phyloP scores from a whole-genome alignment of 352 stramenopile species.

The Phytophthora cactorum region DNA sequence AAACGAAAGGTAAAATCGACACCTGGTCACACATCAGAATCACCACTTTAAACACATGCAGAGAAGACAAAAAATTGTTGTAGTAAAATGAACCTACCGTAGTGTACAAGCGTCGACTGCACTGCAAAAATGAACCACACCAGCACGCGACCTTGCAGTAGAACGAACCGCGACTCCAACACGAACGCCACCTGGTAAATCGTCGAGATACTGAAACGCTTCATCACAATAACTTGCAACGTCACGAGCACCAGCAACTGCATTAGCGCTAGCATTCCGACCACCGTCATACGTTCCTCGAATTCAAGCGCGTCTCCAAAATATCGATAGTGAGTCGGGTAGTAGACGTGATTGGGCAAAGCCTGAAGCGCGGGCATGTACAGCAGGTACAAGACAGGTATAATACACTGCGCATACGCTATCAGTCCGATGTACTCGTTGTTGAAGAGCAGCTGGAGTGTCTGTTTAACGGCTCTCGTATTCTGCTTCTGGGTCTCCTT shows the following conservation, averaged over 20 bases:
- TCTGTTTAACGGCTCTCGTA: slow-evolving; percentile 36
- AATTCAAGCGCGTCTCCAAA: slow-evolving; percentile 23
- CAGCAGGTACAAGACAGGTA: slow-evolving; percentile 38
- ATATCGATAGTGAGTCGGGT: slow-evolving; percentile 32
- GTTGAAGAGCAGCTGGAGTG: slow-evolving; percentile 45
- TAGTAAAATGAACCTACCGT: slow-evolving; percentile 16
- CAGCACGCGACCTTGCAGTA: slow-evolving; percentile 51
- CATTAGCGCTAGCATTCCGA: slow-evolving; percentile 22
- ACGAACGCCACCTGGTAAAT: slow-evolving; percentile 66
- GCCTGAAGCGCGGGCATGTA: slow-evolving; percentile 36
- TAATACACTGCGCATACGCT: slow-evolving; percentile 41
- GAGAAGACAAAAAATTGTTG: neutral
- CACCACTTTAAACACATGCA: neutral
- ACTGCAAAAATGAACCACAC: slow-evolving; percentile 37
- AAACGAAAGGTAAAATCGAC: slow-evolving; percentile 32
- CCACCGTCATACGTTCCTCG: slow-evolving; percentile 26
- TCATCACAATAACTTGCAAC: slow-evolving; percentile 34
- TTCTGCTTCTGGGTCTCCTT: slow-evolving; percentile 36
- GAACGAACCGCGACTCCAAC: slow-evolving; percentile 38
- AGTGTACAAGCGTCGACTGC: slow-evolving; percentile 33
- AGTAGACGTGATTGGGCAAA: slow-evolving; percentile 35
- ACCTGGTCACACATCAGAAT: slow-evolving; percentile 3
- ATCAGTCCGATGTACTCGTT: slow-evolving; percentile 47
- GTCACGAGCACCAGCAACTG: slow-evolving; percentile 21
- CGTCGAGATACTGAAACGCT: slow-evolving; percentile 30